Evolutionary conservation across 2,329 filamentous ascomycete species (phyloP), one percentile per base, ranked within the genome.

Genomic region (Colletotrichum sp.): DNA sequence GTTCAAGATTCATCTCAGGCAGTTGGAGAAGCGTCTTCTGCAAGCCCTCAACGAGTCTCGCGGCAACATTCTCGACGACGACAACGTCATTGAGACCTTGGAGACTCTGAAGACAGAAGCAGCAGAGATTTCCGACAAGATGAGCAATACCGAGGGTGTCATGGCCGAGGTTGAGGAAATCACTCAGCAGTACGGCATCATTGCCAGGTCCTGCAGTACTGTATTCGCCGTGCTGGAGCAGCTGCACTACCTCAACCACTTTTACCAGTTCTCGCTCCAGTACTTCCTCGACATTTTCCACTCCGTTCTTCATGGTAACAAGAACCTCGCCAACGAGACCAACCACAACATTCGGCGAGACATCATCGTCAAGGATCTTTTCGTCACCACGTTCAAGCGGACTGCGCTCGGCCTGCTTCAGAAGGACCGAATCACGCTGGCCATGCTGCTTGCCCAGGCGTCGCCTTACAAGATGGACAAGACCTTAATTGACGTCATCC

Each of bases 271-370:
- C 89, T 99, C 97, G 48, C 90, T 99, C 75, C 96, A 98, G 85
- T 99, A 98, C 86, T 99, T 99, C 87, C 91, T 98, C 71, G 95
- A 98, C 83, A 99, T 99, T 80, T 99, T 99, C 91, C 95, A 98
- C 83, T 92, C 94, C 8, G 97, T 99, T 9, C 90, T 99, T 52
- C 94, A 94, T 80, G 91, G 92, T 75, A 98, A 98, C 84, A 93
- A 93, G 81, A 92, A 92, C 75, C 89, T 97, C 68, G 90, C 91
- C 24, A 90, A 88, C 75, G 92, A 94, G 84, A 93, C 91, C 36
- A 93, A 97, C 78, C 92, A 98, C 85, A 93, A 95, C 79, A 89
- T 89, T 16, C 94, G 97, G 44, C 93, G 97, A 66, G 95, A 98
- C 82, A 92, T 96, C 70, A 99, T 99, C 79, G 92, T 99, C 80